phyloP scores from a whole-genome alignment of 2,329 filamentous ascomycete genomes.

The Curvularia hawaiiensis region DNA sequence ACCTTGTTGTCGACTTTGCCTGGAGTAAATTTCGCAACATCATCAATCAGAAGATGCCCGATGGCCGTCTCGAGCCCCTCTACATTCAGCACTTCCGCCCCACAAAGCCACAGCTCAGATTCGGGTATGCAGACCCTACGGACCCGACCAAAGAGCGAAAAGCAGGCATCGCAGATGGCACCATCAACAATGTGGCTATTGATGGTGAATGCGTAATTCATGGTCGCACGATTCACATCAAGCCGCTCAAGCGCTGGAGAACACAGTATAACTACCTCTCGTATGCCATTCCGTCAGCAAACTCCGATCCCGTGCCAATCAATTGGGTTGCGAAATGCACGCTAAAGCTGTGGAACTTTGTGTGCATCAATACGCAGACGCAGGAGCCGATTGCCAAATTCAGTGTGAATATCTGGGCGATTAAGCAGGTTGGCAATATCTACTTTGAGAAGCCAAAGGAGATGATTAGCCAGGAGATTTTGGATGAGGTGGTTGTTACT shows the following conservation, averaged over 20 bases:
- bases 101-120: not conserved
- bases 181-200: not conserved
- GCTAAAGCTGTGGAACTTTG: not conserved
- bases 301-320: not conserved
- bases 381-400: not conserved
- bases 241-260: not conserved
- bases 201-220: not conserved
- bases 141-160: not conserved
- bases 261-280: not conserved
- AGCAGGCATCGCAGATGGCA: not conserved
- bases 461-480: not conserved
- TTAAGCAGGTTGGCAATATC: not conserved
- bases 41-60: not conserved
- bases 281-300: not conserved
- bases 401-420: not conserved
- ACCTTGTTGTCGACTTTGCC: not conserved
- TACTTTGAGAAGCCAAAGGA: not conserved
- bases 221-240: not conserved
- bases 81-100: not conserved
- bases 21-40: not conserved
- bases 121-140: not conserved
- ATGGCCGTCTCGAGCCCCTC: not conserved
- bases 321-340: not conserved
- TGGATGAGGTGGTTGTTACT: not conserved
- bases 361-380: not conserved